Conservation (phyloP, 2,329 filamentous ascomycete genomes). For the Phialocephala subalpina region DNA sequence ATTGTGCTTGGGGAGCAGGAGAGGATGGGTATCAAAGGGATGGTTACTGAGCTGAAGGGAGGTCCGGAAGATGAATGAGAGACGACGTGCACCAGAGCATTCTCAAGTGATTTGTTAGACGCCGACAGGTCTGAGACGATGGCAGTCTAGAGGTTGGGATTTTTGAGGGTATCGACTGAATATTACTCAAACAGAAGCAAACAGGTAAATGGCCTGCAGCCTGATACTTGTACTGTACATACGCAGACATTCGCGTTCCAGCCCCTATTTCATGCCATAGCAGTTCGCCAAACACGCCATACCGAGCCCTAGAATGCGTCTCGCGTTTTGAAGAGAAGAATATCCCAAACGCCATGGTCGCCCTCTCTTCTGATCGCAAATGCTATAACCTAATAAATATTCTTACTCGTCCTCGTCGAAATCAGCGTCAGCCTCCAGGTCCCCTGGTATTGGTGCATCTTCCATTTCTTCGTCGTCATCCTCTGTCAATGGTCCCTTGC, state of each 20-base stretch:
- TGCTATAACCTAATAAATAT: neutral
- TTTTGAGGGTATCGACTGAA: conserved; percentile 1
- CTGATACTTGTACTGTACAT: conserved; percentile 1
- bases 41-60: conserved; percentile 44
- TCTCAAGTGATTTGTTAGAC: too few species aligned
- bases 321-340: neutral
- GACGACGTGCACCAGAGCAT: neutral
- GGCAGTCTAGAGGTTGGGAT: neutral
- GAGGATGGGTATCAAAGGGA: conserved; percentile 56
- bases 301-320: conserved; percentile 3
- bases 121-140: too few species aligned
- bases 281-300: conserved; percentile 7
- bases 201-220: conserved; percentile 1
- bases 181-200: conserved; percentile 6
- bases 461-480: conserved; percentile 46
- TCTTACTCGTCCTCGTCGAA: conserved; percentile 30
- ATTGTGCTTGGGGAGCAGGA: conserved; percentile 59
- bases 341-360: conserved; percentile 8
- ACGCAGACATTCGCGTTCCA: neutral
- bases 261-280: neutral
- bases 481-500: conserved; percentile 22
- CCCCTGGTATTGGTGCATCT: conserved; percentile 31
- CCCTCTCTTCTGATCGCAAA: neutral
- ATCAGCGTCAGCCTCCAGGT: conserved; percentile 39
- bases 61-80: conserved; percentile 6